Conservation (phyloP, 495 filamentous ascomycete species). For the Penicillium longicatenatum region DNA sequence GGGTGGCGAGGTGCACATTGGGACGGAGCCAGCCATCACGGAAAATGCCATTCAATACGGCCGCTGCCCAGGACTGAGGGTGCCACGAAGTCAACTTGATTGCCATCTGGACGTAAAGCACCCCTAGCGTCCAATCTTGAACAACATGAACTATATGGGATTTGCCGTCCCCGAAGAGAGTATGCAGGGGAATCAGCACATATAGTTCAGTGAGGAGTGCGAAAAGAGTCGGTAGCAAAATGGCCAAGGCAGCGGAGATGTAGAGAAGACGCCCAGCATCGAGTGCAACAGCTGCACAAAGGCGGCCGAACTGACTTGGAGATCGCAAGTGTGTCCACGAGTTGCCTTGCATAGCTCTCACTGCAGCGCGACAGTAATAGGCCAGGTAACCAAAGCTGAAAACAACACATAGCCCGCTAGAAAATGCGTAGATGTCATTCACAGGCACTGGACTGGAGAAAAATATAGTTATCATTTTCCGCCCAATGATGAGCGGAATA, state of each 20-base stretch:
- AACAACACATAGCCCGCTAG: slow-evolving; percentile 78
- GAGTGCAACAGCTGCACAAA: slow-evolving; percentile 18
- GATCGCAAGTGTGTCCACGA: slow-evolving; percentile 37
- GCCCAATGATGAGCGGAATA: slow-evolving; percentile 83
- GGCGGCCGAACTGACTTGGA: slow-evolving; percentile 27
- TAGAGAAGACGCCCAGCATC: slow-evolving; percentile 59
- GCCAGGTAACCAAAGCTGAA: slow-evolving; percentile 62
- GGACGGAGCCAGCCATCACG: slow-evolving; percentile 81
- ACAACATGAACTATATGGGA: slow-evolving; percentile 82
- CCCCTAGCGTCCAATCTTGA: slow-evolving; percentile 91
- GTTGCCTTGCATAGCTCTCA: slow-evolving; percentile 37
- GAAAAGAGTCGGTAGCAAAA: slow-evolving; percentile 82
- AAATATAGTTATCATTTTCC: slow-evolving; percentile 67
- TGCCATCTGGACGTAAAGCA: slow-evolving; percentile 89
- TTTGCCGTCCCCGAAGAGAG: slow-evolving; percentile 60
- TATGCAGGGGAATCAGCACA: slow-evolving; percentile 83
- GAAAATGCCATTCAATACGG: slow-evolving; percentile 72
- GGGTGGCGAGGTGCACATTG: slow-evolving; percentile 74
- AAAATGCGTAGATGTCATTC: slow-evolving; percentile 97
- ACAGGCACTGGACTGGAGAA: slow-evolving; percentile 68
- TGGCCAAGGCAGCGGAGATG: slow-evolving; percentile 65
- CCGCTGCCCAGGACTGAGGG: slow-evolving; percentile 65
- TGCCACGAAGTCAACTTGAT: slow-evolving; percentile 67
- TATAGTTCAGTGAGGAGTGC: slow-evolving; percentile 86
- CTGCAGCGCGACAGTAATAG: slow-evolving; percentile 52